A percentile compares a stretch with the other conserved stretches of the same genome.
These are phyloP conservation scores for Plenodomus lindquistii DNA, from an alignment of 2,329 filamentous ascomycete species.

Conservation along the genomic window DNA sequence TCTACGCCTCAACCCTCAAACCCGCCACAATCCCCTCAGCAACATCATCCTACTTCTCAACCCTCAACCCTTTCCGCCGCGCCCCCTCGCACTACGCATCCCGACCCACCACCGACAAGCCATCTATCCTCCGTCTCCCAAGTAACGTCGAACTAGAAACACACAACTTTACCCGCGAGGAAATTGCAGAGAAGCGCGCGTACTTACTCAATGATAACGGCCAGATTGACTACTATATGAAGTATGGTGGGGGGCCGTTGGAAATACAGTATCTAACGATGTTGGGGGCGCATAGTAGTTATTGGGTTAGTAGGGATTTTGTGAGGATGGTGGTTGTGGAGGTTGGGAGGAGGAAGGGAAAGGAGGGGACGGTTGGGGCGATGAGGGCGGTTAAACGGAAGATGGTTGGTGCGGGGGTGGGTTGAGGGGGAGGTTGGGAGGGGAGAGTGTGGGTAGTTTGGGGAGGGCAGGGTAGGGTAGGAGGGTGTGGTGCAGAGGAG, in stretches of 20 bases:
- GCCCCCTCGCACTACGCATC: slow-evolving; percentile 28
- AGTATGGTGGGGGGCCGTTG: slow-evolving; percentile 80
- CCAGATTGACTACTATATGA: slow-evolving; percentile 88
- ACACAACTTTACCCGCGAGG: slow-evolving; percentile 90
- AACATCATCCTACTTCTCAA: slow-evolving; percentile 54
- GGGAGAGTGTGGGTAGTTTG: no score
- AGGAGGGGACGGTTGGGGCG: slow-evolving; percentile 57
- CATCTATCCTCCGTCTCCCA: slow-evolving; percentile 46
- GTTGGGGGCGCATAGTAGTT: slow-evolving; percentile 92
- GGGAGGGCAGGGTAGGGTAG: no score
- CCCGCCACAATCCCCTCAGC: slow-evolving; percentile 78
- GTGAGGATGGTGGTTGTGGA: slow-evolving; percentile 89
- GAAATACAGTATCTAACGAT: slow-evolving; percentile 98
- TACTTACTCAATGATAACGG: slow-evolving; percentile 92
- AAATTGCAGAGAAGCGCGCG: slow-evolving; percentile 87
- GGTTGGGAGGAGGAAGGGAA: slow-evolving; percentile 75
- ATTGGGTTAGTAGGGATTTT: slow-evolving; percentile 88
- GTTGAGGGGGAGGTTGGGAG: no score
- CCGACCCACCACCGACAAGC: slow-evolving; percentile 29
- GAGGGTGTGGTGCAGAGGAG: no score
- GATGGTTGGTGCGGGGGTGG: slow-evolving; percentile 8
- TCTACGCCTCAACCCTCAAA: slow-evolving; percentile 76
- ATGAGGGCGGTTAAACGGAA: slow-evolving; percentile 61
- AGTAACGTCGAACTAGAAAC: slow-evolving; percentile 83
- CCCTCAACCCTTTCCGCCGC: slow-evolving; percentile 47